Conservation (phyloP, 31 red algal species). For the Asparagopsis taxiformis region DNA sequence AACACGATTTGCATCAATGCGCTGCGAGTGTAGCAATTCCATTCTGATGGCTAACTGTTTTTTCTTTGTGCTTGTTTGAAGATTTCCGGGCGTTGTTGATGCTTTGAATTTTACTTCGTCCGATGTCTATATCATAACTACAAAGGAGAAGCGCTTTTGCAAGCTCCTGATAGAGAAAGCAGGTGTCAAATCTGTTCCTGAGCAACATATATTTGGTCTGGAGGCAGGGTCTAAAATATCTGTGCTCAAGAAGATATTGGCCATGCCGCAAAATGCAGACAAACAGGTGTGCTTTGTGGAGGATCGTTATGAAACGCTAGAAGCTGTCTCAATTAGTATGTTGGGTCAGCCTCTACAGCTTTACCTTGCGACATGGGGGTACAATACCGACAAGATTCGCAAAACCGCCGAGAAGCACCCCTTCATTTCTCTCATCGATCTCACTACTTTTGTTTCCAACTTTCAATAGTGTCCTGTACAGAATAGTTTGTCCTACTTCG, state of each 20-base stretch:
- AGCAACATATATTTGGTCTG: conserved; percentile 69
- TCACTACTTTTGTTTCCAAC: conserved; percentile 81
- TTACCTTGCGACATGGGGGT: conserved; percentile 94
- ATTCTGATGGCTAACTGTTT: too few relatives aligned
- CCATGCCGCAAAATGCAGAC: conserved; percentile 52
- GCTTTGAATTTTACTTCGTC: conserved; percentile 70
- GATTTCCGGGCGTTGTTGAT: conserved; percentile 81
- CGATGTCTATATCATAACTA: conserved; percentile 89
- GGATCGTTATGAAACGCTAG: conserved; percentile 91
- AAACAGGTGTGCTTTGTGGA: conserved; percentile 85
- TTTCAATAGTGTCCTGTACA: conserved; percentile 62
- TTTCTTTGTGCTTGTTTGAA: too few relatives aligned
- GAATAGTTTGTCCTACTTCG: too few relatives aligned
- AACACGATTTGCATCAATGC: too few relatives aligned
- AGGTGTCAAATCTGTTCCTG: conserved; percentile 41
- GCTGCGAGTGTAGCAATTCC: too few relatives aligned
- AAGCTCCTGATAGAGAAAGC: conserved; percentile 56
- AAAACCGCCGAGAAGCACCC: conserved; percentile 79
- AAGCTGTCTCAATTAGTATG: conserved; percentile 82
- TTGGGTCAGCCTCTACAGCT: conserved; percentile 83
- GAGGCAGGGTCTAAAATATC: conserved; percentile 78
- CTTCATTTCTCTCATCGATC: conserved; percentile 75
- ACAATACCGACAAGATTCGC: conserved; percentile 76
- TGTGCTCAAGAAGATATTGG: conserved; percentile 77
- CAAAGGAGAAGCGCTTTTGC: conserved; percentile 91